phyloP scores from a whole-genome alignment of 768 basidiomycete genomes.

The Auriscalpium orientale region DNA sequence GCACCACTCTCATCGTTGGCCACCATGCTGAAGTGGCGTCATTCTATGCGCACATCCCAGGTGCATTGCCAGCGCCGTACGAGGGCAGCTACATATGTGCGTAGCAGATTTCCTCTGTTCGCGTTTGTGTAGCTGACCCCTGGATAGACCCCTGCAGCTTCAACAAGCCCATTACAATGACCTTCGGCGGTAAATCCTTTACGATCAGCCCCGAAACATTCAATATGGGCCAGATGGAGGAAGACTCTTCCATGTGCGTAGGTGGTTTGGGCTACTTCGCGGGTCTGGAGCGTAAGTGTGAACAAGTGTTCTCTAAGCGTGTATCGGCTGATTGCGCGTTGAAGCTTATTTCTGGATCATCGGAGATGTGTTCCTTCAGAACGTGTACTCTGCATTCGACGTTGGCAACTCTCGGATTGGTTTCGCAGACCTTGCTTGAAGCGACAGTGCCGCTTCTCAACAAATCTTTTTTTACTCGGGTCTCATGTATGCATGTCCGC shows the following conservation, averaged over 20 bases:
- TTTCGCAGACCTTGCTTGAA: no score
- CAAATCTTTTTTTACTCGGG: no score
- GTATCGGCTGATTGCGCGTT: no score
- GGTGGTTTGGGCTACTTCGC: not conserved
- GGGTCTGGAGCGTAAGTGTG: no score
- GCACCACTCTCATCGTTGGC: constrained; percentile 26
- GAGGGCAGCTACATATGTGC: constrained; percentile 21
- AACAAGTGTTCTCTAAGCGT: no score
- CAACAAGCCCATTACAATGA: not conserved
- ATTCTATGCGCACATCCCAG: constrained; percentile 21
- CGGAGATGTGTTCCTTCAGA: no score
- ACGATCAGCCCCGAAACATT: not conserved
- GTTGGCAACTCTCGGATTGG: no score
- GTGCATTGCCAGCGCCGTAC: constrained; percentile 16
- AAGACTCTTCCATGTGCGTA: not conserved
- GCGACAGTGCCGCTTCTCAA: no score
- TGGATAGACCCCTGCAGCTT: not conserved
- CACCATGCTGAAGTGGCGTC: constrained; percentile 13
- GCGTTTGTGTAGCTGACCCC: not conserved
- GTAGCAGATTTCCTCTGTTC: not conserved
- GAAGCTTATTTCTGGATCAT: no score
- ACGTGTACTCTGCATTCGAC: no score
- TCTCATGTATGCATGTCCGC: no score
- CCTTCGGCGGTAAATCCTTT: not conserved
- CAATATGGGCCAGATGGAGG: not conserved